These are phyloP conservation scores for Fusarium tanahbumbuense DNA, from an alignment of 2,329 filamentous ascomycete species.

Conservation along the genomic window DNA sequence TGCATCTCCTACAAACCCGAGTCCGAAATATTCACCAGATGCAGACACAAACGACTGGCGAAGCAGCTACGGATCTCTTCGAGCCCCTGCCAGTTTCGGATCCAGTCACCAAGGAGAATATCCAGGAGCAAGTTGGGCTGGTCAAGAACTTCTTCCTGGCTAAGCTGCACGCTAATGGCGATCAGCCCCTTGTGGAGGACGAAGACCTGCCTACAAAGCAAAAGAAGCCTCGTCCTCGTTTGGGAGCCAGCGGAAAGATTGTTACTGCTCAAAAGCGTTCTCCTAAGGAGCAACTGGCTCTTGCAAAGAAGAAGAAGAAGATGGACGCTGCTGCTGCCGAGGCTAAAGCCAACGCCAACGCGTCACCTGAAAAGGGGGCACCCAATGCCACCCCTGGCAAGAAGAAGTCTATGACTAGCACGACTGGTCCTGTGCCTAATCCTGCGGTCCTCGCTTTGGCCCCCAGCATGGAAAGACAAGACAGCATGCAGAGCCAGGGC, in stretches of 20 bases:
- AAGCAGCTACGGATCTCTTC: constrained; percentile 71
- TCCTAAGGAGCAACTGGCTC: constrained; percentile 82
- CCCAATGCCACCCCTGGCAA: constrained; percentile 60
- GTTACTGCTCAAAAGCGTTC: constrained; percentile 85
- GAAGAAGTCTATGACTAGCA: constrained; percentile 60
- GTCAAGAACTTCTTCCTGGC: constrained; percentile 91
- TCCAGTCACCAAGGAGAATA: constrained; percentile 80
- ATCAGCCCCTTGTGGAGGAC: constrained; percentile 89
- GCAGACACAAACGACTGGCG: constrained; percentile 72
- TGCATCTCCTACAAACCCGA: constrained; percentile 92
- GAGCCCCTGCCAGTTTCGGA: constrained; percentile 76
- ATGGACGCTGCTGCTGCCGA: constrained; percentile 70
- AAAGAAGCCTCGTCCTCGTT: constrained; percentile 75
- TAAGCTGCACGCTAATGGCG: constrained; percentile 84
- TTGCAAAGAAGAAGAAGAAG: constrained; percentile 91
- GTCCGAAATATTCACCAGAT: constrained; percentile 87
- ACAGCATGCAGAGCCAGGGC: constrained; percentile 68
- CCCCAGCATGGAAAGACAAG: constrained; percentile 67
- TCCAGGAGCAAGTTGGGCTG: constrained; percentile 84
- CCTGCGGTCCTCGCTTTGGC: constrained; percentile 55
- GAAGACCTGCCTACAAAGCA: constrained; percentile 95
- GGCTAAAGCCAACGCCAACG: constrained; percentile 55
- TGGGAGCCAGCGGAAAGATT: constrained; percentile 83
- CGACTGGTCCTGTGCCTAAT: constrained; percentile 54
- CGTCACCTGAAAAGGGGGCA: constrained; percentile 51